phyloP scores from a whole-genome alignment of 2,329 filamentous ascomycete species.

The Calonectria pseudoreteaudii region DNA sequence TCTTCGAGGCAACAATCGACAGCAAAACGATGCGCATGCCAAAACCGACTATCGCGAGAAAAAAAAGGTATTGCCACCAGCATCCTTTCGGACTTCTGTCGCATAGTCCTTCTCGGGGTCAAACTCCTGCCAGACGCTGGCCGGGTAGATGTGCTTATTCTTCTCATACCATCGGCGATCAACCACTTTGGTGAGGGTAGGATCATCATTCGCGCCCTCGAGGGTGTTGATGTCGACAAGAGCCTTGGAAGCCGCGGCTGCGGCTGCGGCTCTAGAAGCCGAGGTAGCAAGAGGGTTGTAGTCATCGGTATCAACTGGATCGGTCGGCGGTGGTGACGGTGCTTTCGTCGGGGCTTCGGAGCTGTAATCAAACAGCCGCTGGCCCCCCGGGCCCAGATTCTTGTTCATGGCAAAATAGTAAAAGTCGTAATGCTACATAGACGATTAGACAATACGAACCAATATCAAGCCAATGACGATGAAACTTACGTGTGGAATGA shows the following conservation, averaged over 20 bases:
- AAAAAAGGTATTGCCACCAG: constrained; percentile 93
- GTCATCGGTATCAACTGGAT: not conserved
- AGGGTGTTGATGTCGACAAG: constrained; percentile 65
- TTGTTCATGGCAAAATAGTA: constrained; percentile 97
- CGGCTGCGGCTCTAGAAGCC: constrained; percentile 52
- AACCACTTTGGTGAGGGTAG: constrained; percentile 89
- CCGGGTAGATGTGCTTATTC: constrained; percentile 98
- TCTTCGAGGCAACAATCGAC: constrained; percentile 11
- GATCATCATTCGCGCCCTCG: constrained; percentile 84
- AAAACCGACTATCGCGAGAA: constrained; percentile 63
- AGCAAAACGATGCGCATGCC: constrained; percentile 6
- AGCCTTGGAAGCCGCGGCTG: constrained; percentile 36
- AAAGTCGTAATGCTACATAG: constrained; percentile 88
- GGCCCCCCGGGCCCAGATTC: constrained; percentile 77
- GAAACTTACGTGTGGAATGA: constrained; percentile 88
- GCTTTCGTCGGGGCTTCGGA: constrained; percentile 56
- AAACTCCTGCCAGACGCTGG: constrained; percentile 95
- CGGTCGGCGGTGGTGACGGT: constrained; percentile 43
- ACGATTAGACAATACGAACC: constrained; percentile 33
- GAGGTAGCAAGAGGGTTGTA: constrained; percentile 43
- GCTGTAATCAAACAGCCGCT: constrained; percentile 81
- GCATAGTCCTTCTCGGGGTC: constrained; percentile 90
- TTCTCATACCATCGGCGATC: constrained; percentile 96
- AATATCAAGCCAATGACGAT: constrained; percentile 11
- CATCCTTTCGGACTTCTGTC: constrained; percentile 81